Evolutionary conservation across 768 basidiomycete species (phyloP), one percentile per base, ranked within the genome.

Genomic region (Mycena rebaudengoi): DNA sequence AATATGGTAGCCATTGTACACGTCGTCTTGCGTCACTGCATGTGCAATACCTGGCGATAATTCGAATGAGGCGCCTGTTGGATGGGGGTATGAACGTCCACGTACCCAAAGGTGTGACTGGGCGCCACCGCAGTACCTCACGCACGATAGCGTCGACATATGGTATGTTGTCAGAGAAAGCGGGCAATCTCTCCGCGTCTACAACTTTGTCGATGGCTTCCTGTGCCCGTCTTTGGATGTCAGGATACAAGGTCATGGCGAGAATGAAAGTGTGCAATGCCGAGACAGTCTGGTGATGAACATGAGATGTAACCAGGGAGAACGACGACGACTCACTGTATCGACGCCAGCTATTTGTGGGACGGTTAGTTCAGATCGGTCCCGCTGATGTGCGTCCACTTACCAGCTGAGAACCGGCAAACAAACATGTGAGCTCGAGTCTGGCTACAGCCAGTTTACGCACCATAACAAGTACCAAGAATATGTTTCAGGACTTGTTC

Each of bases 211-310:
- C 75, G 5, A 78, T 56, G 29, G 74, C 73, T 4, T 44, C 64
- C 50, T 76, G 76, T 3, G 69, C 75, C 21, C 60, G 65, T 44
- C 60, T 59, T 49, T 73, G 69, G 8, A 75, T 46, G 1, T 68
- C 70, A 1, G 72, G 76, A 53, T 72, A 48, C 21, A 65, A 49
- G 0, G 68, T 64, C 73, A 76, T 76, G 1, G 74, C 75, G 4
- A 74, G 67, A 14, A 75, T 56, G 23, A 67, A 67, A 0, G 62
- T 59, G 1, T 46, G 20, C 21, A 70, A 26, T 2, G 66, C 43
- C 13, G 58, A 49, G 4, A 59, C 54, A 12, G 61, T 67, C 65
- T 67, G 37, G 12, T 29, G 6, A 44, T 25, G 7, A 7, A 33
- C 8, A 3, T 18, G 7, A 21, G 20, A 5, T 18, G 26, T 23